Conservation (phyloP, 768 basidiomycete genomes). For the Mrakia gelida region DNA sequence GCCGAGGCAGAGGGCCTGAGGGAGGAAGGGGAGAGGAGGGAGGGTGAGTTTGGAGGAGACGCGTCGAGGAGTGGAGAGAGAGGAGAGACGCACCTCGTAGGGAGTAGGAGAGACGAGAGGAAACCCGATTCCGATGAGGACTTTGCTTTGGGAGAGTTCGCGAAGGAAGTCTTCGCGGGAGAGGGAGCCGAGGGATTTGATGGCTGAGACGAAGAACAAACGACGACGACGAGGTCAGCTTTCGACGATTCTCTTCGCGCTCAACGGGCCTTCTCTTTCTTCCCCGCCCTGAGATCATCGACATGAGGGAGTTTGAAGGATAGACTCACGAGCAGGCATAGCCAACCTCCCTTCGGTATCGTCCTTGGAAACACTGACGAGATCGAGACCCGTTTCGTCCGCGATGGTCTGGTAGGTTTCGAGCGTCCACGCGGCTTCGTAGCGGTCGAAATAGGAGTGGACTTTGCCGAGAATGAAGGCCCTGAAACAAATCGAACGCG, state of each 20-base stretch:
- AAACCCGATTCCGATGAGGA: conserved; percentile 10
- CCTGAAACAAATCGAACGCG: no score
- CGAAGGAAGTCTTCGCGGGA: not conserved
- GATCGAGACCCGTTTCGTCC: not conserved
- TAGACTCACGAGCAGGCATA: not conserved
- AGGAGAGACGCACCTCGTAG: not conserved
- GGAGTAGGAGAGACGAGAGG: conserved; percentile 13
- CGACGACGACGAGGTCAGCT: not conserved
- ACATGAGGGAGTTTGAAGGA: not conserved
- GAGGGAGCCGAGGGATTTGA: not conserved
- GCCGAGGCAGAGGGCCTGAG: conserved; percentile 3
- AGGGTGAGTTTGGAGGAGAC: not conserved
- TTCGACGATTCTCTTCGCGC: not conserved
- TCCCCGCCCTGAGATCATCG: no score
- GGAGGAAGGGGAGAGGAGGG: not conserved
- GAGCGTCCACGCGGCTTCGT: conserved; percentile 18
- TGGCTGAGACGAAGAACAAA: not conserved
- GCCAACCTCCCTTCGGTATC: not conserved
- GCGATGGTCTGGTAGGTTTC: not conserved
- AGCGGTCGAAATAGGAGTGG: conserved; percentile 16
- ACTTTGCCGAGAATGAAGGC: conserved; percentile 14
- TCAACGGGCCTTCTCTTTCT: no score
- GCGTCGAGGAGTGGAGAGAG: not conserved
- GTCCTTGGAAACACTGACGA: conserved; percentile 1
- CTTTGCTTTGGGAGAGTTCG: conserved; percentile 1